Evolutionary conservation across 257 asterid genomes (phyloP), one percentile per base, ranked within the genome.

Genomic region (Gentiana macrophylla): DNA sequence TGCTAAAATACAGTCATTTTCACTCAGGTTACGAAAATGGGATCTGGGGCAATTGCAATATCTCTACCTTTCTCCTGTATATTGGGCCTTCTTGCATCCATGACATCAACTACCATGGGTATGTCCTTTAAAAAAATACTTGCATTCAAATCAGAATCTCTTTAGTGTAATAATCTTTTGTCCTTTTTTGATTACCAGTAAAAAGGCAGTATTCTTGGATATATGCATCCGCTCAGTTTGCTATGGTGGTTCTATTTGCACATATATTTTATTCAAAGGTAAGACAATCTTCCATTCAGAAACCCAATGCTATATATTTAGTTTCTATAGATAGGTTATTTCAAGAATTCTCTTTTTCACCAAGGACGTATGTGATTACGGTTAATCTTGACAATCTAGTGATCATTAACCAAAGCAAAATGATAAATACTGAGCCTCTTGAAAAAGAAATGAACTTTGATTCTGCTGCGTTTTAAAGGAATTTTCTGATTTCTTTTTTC

Each of bases 71-170:
- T 91, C 72, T 84, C 98, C 46, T 87, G 95, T 78, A 83, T 91
- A 74, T 74, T 91, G 66, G 98, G 98, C 62, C 96, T 91, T 70
- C 86, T 91, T 62, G 96, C 98, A 50, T 84, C 95, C 45, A 84
- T 91, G 98, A 84, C 94, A 49, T 80, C 98, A 35, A 84, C 98
- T 32, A 87, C 94, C 59, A 91, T 91, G 95, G 96, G 98, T 91
- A 74, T 43, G 62, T 46, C 12, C n/a, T 24, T 7, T 7, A 57
- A 34, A 53, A 15, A 15, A 66, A 37, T 38, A 24, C 10, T n/a
- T 8, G 32, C 32, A 47, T 49, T 44, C 6, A 12, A 46, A 67
- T 6, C 37, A 56, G 50, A 15, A 13, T 37, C 9, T 55, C 10
- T 13, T 59, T 66, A 6, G 8, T 35, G 52, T 24, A 53, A 51